Evolutionary conservation across 495 filamentous ascomycete genomes (phyloP), one percentile per base, ranked within the genome.

Genomic region (Bacidia gigantensis): DNA sequence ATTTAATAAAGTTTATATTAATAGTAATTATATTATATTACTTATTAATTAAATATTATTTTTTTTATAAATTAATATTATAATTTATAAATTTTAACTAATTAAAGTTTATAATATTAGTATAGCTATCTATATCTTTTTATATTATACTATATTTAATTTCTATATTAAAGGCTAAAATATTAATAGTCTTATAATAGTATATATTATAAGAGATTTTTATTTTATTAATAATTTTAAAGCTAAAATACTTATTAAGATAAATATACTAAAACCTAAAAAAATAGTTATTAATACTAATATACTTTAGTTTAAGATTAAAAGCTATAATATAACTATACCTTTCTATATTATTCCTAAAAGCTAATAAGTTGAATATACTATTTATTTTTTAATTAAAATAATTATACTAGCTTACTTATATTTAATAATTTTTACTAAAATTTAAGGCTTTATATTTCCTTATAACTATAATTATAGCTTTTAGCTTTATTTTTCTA

Each of bases 141-240:
- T 2, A 3, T 12, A 54, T 10, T 54, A 26, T 46, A 54, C 24
- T 20, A 23, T 23, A 2, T 11, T 49, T 2, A 41, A 35, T 42
- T 41, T 54, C 14, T 54, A 17, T 49, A 54, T 54, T 21, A 3
- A 3, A 42, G n/a, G 21, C 17, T 2, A 26, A 24, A 25, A 14
- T 14, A 12, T 1, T 2, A 26, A 35, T 14, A 14, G 10, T 3
- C 14, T 18, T 10, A 17, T 18, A 20, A 24, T 40, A 38, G 44
- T 35, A 23, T 48, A 49, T 32, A 48, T 54, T 41, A 39, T 11
- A 3, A 1, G 21, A 26, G 43, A 54, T 2, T 49, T 54, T 17
- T 54, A 41, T 24, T 40, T 12, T 48, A 29, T 42, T 49, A 43
- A 44, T 22, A 44, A 17, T 22, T 18, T 44, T 40, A 21, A 17